Evolutionary conservation across 305 asterid genomes (phyloP).

Genomic region (Fraxinus latifolia): DNA sequence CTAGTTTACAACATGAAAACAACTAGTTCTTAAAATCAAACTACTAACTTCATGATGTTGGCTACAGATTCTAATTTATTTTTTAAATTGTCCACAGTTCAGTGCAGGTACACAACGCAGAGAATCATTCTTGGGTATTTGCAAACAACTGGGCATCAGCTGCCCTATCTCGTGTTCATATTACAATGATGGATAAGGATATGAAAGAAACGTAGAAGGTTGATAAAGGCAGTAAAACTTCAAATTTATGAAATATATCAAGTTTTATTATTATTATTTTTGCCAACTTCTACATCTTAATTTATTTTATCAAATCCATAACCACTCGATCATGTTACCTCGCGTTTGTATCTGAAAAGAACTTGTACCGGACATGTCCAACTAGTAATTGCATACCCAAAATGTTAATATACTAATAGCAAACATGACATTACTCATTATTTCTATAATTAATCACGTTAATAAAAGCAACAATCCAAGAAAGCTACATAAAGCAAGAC

Average conservation of each 20-base stretch:
- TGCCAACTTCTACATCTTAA: not conserved
- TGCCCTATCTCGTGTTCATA: not conserved
- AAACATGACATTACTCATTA: not conserved
- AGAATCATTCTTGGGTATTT: not conserved
- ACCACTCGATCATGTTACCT: not conserved
- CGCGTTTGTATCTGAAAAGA: not conserved
- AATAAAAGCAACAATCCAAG: not conserved
- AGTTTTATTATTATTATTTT: not conserved
- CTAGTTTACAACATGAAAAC: not conserved
- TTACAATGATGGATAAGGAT: not conserved
- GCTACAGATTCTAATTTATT: not conserved
- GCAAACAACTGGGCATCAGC: not conserved
- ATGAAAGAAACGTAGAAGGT: not conserved
- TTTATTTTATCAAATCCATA: not conserved
- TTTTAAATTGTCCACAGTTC: not conserved
- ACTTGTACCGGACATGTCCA: not conserved
- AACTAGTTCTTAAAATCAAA: not conserved
- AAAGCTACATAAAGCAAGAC: not conserved
- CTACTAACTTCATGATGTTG: not conserved
- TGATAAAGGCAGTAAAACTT: not conserved
- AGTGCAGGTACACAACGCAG: not conserved
- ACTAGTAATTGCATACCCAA: not conserved
- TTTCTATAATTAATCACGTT: not conserved
- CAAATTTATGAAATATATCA: not conserved
- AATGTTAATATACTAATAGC: not conserved